A percentile compares a stretch with the other conserved stretches of the same genome.
phyloP scores from a whole-genome alignment of 2,329 filamentous ascomycete species.

The Arthroderma sp. region DNA sequence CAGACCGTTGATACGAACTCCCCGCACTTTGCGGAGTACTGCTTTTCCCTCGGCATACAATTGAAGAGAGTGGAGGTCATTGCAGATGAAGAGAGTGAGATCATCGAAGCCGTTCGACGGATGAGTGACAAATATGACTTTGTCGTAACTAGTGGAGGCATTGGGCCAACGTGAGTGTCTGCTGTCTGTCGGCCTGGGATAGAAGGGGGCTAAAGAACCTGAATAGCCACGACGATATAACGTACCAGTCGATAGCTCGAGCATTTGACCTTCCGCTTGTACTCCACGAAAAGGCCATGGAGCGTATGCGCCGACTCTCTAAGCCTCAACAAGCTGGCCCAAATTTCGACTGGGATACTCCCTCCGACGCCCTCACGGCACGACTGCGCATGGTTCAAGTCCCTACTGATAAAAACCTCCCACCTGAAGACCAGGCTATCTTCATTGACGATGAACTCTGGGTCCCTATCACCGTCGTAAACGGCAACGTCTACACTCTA shows the following conservation, averaged over 20 bases:
- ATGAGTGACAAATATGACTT: constrained; percentile 90
- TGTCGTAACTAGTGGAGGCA: constrained; percentile 88
- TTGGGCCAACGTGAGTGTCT: constrained; percentile 70
- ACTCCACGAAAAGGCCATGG: constrained; percentile 63
- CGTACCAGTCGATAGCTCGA: constrained; percentile 84
- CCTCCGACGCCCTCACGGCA: constrained; percentile 64
- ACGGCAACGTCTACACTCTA: constrained; percentile 85
- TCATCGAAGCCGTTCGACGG: constrained; percentile 70
- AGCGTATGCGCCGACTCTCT: constrained; percentile 71
- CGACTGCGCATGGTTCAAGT: constrained; percentile 85
- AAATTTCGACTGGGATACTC: constrained; percentile 72
- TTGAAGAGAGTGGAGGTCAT: constrained; percentile 85
- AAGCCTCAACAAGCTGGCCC: constrained; percentile 60
- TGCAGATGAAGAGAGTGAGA: constrained; percentile 80
- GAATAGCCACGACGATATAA: constrained; percentile 89
- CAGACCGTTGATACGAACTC: constrained; percentile 57
- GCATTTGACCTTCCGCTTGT: constrained; percentile 68
- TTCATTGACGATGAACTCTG: constrained; percentile 73
- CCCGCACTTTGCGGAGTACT: constrained; percentile 53
- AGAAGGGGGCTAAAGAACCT: background rate
- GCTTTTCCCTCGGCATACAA: constrained; percentile 52
- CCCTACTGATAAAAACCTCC: constrained; percentile 57
- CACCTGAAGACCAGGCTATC: constrained; percentile 58
- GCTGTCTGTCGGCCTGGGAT: background rate
- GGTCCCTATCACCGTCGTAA: constrained; percentile 82